Evolutionary conservation across 306 rosid species (phyloP).

Genomic region (Begonia loranthoides): DNA sequence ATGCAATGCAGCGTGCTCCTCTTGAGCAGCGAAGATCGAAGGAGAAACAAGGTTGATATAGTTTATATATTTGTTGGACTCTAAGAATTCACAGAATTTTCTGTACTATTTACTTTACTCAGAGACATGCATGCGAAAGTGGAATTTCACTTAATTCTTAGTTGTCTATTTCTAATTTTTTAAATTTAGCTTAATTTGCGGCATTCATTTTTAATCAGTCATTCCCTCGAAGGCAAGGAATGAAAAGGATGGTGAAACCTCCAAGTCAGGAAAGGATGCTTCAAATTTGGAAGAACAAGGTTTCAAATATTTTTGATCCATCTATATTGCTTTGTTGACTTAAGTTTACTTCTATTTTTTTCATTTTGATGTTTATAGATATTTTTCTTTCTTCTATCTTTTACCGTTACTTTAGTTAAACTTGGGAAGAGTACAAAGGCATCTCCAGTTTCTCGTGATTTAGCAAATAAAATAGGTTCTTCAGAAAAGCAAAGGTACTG

Average conservation of each 20-base stretch:
- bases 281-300: conserved; percentile 47
- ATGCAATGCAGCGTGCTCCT: conserved; percentile 75
- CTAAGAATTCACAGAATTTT: conserved; percentile 2
- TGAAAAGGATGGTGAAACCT: conserved; percentile 17
- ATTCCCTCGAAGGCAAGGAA: conserved; percentile 15
- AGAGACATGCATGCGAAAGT: conserved; percentile 5
- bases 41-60: conserved; percentile 47
- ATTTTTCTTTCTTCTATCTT: conserved; percentile 13
- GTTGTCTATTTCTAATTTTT: background rate
- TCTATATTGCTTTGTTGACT: background rate
- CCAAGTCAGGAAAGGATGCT: conserved; percentile 28
- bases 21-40: conserved; percentile 54
- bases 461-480: conserved; percentile 38
- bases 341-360: background rate
- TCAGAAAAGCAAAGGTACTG: conserved; percentile 73
- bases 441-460: conserved; percentile 30
- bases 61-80: conserved; percentile 10
- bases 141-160: background rate
- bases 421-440: conserved; percentile 31
- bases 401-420: conserved; percentile 26
- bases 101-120: conserved; percentile 1
- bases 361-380: conserved; percentile 10
- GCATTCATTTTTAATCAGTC: conserved; percentile 11
- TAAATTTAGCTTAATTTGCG: conserved; percentile 4
- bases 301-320: conserved; percentile 9